phyloP scores from a whole-genome alignment of 139 green algal genomes.

The Pleodorina starrii region DNA sequence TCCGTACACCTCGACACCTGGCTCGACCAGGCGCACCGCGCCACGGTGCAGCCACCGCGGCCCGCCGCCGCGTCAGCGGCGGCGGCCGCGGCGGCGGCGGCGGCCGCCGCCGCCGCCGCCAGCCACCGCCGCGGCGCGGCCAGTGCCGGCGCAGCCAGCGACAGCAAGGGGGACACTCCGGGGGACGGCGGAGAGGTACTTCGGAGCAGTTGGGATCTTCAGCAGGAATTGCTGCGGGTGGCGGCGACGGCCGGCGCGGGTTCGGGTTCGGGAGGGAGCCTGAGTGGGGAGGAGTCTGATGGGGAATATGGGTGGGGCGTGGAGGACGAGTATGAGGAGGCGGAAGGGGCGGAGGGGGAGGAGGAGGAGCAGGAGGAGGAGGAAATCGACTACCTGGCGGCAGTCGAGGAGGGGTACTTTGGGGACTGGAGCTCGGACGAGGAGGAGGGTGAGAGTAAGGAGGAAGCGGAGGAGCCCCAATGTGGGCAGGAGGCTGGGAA shows the following conservation, averaged over 20 bases:
- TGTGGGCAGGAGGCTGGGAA: too few relatives aligned
- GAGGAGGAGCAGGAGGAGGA: not conserved
- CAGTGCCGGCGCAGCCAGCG: too few relatives aligned
- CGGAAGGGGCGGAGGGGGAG: not conserved
- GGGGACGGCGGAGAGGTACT: not conserved
- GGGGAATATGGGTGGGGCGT: too few relatives aligned
- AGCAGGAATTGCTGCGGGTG: not conserved
- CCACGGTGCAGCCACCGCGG: not conserved
- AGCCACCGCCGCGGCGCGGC: too few relatives aligned
- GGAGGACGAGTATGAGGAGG: not conserved
- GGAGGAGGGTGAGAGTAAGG: not conserved
- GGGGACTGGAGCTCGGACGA: not conserved
- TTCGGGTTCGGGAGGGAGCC: too few relatives aligned
- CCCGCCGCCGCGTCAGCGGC: not conserved
- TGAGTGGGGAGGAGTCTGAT: too few relatives aligned
- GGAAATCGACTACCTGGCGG: not conserved
- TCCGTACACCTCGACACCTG: not conserved
- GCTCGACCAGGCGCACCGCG: slow-evolving; percentile 22
- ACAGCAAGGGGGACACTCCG: not conserved
- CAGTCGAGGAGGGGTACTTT: not conserved
- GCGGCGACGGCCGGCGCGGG: too few relatives aligned
- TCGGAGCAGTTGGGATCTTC: not conserved
- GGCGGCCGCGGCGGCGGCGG: not conserved
- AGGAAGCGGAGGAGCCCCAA: too few relatives aligned
- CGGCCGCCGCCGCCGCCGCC: too few relatives aligned